phyloP scores from a whole-genome alignment of 2,329 filamentous ascomycete species.

The Byssothecium circinans region DNA sequence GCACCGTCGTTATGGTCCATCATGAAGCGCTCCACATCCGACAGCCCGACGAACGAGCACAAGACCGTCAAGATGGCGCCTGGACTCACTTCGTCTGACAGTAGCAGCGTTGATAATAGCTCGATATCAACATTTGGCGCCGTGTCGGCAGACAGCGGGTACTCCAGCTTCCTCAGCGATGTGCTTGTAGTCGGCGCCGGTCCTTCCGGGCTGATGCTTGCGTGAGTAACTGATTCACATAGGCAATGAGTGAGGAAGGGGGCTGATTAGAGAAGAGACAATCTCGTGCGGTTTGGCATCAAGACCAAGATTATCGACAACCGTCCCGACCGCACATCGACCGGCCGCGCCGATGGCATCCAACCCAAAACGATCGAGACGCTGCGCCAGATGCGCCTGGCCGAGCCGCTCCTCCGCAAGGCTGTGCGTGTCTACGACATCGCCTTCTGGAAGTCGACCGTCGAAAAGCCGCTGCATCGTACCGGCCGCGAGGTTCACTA shows the following conservation, averaged over 20 bases:
- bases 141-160: slow-evolving; percentile 21
- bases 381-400: slow-evolving; percentile 71
- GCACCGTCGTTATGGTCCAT: slow-evolving; percentile 34
- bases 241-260: too few relatives aligned
- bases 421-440: slow-evolving; percentile 75
- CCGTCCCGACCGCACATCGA: slow-evolving; percentile 66
- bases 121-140: slow-evolving; percentile 19
- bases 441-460: slow-evolving; percentile 61
- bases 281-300: slow-evolving; percentile 67
- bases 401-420: slow-evolving; percentile 66
- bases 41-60: slow-evolving; percentile 21
- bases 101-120: slow-evolving; percentile 25
- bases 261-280: too few relatives aligned
- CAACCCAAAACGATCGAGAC: slow-evolving; percentile 81
- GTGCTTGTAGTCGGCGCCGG: slow-evolving; percentile 48
- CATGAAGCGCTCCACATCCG: slow-evolving; percentile 39
- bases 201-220: slow-evolving; percentile 48
- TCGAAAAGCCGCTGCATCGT: slow-evolving; percentile 54
- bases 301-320: slow-evolving; percentile 69
- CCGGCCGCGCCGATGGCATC: slow-evolving; percentile 70
- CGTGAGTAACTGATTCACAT: slow-evolving; percentile 29
- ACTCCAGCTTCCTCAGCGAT: slow-evolving; percentile 41
- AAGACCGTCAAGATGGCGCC: slow-evolving; percentile 41
- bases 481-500: slow-evolving; percentile 70
- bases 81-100: slow-evolving; percentile 30